Base-by-base conservation (phyloP, 2,329 filamentous ascomycete genomes). In the Hysterium pulicare region DNA sequence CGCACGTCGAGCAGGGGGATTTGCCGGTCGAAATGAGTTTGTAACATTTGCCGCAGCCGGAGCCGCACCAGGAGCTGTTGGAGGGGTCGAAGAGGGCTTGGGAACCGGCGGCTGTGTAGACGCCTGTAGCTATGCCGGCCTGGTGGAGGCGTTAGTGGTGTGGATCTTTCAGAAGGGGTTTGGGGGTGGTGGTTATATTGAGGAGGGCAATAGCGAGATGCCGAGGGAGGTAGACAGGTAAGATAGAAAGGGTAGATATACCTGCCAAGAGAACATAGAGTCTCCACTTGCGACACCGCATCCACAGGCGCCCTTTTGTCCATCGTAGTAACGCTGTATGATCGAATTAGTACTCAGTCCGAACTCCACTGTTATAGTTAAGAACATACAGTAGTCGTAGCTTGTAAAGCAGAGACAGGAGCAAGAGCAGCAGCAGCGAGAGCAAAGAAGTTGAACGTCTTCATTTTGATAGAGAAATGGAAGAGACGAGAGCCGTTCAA, bases 1-100 rank as follows among this genome's bases (percentile, higher is more conserved):
- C 57, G 36, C 54, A 55, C 10, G 38, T 34, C 30, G 33, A 42
- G 47, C 53, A 57, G 4, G 57, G 49, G 22, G 52, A 30, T 4
- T 36, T 30, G 16, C 58, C 57, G 1, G 58, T 63, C 4, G 59
- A 57, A 2, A 55, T 62, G 21, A 61, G 46, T 13, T 54, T 4
- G 28, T 32, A 32, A 10, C 28, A 32, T 16, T 32, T 32, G 13
- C 28, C 28, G 28, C 28, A 32, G 28, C 28, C 28, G 28, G 28
- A 13, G 28, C 28, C 28, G 28, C 28, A 32, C 28, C 28, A 32
- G 28, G 28, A 32, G 28, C n/a, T 4, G 13, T 16, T 16, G 28
- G 28, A 4, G 4, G 13, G n/a, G 28, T 32, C 28, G 28, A n/a
- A 32, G 28, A 32, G 28, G 28, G 9, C 28, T 32, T 32, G 28